phyloP scores from a whole-genome alignment of 805 yeast species.

The Lipomyces kockii region DNA sequence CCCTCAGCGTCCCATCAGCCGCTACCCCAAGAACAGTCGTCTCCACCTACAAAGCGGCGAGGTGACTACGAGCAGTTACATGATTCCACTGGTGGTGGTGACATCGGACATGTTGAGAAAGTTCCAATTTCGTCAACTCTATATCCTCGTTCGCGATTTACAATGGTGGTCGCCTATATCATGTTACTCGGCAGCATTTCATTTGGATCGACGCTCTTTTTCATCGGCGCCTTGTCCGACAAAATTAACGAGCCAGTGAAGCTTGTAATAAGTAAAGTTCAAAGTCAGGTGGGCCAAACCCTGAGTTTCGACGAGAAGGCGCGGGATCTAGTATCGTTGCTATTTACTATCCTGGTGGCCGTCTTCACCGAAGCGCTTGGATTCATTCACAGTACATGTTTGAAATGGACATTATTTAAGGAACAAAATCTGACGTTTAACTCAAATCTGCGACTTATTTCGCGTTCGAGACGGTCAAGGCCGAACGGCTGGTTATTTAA shows the following conservation, averaged over 20 bases:
- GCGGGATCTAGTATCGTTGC: constrained; percentile 1
- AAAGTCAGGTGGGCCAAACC: not conserved
- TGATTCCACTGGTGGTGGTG: not conserved
- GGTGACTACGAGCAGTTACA: not conserved
- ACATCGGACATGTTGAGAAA: not conserved
- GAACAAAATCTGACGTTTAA: not conserved
- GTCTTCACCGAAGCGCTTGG: constrained; percentile 2
- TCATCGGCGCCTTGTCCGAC: not conserved
- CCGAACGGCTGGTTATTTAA: constrained; percentile 5
- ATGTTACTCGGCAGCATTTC: not conserved
- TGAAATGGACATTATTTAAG: constrained; percentile 10
- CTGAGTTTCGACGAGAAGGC: not conserved
- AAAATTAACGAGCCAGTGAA: not conserved
- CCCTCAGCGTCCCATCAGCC: not conserved
- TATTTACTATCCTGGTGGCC: not conserved
- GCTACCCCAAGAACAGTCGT: not conserved
- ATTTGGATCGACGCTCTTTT: not conserved
- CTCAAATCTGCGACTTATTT: constrained; percentile 10
- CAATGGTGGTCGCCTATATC: not conserved
- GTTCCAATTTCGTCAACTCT: not conserved
- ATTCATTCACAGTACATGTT: constrained; percentile 2
- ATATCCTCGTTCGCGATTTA: not conserved
- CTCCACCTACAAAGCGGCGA: not conserved
- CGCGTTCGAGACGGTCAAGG: not conserved
- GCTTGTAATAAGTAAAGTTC: not conserved